phyloP scores from a whole-genome alignment of 768 basidiomycete genomes.

The Dacryopinax spathularia region DNA sequence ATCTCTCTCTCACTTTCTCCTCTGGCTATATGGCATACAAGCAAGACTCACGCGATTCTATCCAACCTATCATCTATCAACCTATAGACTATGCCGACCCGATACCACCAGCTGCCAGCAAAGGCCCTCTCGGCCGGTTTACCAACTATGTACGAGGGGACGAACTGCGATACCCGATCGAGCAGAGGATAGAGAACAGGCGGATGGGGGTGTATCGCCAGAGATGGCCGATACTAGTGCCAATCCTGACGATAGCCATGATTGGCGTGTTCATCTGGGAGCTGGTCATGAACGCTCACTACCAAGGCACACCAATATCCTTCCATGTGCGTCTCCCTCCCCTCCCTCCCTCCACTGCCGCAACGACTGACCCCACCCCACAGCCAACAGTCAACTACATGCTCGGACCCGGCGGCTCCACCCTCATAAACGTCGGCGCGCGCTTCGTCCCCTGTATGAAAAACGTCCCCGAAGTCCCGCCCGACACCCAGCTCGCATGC shows the following conservation, averaged over 20 bases:
- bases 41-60: background rate
- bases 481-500: slow-evolving; percentile 47
- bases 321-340: slow-evolving; percentile 48
- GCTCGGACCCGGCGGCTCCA: slow-evolving; percentile 77
- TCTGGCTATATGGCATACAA: background rate
- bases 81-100: slow-evolving; percentile 53
- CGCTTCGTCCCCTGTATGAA: slow-evolving; percentile 94
- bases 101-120: slow-evolving; percentile 26
- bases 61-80: background rate
- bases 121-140: slow-evolving; percentile 23
- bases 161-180: slow-evolving; percentile 41
- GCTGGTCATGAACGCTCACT: slow-evolving; percentile 54
- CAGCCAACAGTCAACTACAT: slow-evolving; percentile 75
- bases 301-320: slow-evolving; percentile 73
- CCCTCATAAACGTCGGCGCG: slow-evolving; percentile 70
- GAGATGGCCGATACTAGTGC: slow-evolving; percentile 64
- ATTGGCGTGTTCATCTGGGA: slow-evolving; percentile 69
- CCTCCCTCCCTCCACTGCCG: background rate
- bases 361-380: background rate
- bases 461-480: slow-evolving; percentile 39
- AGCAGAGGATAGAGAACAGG: slow-evolving; percentile 80
- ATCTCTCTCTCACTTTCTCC: too few relatives aligned
- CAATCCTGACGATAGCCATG: slow-evolving; percentile 48
- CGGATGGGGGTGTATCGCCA: slow-evolving; percentile 74
- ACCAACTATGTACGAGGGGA: slow-evolving; percentile 5